These are phyloP conservation scores for Fusarium buxicola DNA, from an alignment of 2,329 filamentous ascomycete genomes.

Conservation along the genomic window DNA sequence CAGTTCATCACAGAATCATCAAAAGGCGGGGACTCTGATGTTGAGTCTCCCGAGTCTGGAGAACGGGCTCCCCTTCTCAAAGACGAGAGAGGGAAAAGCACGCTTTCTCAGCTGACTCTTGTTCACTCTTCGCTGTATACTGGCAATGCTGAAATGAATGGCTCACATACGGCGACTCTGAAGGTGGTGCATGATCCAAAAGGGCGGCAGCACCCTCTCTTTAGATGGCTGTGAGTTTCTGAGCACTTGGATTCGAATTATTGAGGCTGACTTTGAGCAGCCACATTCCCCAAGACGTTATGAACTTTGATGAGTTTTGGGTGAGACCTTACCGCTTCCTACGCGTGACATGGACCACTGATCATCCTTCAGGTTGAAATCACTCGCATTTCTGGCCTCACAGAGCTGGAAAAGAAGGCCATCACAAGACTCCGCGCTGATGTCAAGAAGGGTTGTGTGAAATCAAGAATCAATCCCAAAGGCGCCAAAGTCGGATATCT, in stretches of 20 bases:
- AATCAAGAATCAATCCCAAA: constrained; percentile 52
- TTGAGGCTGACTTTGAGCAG: constrained; percentile 42
- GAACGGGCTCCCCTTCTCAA: constrained; percentile 27
- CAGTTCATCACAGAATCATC: constrained; percentile 38
- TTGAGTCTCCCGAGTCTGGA: constrained; percentile 46
- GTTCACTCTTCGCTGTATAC: constrained; percentile 54
- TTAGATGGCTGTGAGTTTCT: constrained; percentile 55
- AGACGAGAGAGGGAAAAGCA: constrained; percentile 19
- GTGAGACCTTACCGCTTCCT: constrained; percentile 36
- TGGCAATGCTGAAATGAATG: constrained; percentile 52
- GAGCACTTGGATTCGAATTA: too few species aligned
- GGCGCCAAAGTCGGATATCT: constrained; percentile 56
- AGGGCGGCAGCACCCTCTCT: constrained; percentile 50
- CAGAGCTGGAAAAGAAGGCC: constrained; percentile 50
- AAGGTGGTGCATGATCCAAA: constrained; percentile 51
- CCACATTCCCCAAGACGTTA: constrained; percentile 54
- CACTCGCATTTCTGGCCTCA: constrained; percentile 49
- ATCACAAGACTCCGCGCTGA: constrained; percentile 53
- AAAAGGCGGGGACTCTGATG: constrained; percentile 47
- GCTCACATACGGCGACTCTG: constrained; percentile 51
- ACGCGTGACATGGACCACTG: background rate
- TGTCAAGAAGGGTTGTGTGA: constrained; percentile 53
- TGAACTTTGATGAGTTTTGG: constrained; percentile 58
- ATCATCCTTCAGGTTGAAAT: constrained; percentile 48
- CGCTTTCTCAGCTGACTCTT: constrained; percentile 35